Evolutionary conservation across 2,329 filamentous ascomycete genomes (phyloP), one percentile per base, ranked within the genome.

Genomic region (Cercospora sojina): DNA sequence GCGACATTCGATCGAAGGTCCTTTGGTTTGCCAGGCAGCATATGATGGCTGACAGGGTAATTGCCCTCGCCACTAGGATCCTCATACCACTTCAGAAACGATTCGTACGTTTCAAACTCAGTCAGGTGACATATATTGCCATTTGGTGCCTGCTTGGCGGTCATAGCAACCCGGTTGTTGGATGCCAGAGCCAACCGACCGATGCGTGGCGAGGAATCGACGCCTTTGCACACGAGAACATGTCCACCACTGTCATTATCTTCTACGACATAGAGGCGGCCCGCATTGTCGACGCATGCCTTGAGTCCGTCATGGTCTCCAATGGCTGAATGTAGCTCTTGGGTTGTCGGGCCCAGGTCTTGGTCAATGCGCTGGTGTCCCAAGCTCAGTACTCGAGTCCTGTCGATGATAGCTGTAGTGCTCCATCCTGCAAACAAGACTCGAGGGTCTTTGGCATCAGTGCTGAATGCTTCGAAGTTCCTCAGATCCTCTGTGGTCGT

Each of bases 1-100:
- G 76, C 79, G n/a, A 73, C 74, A 59, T 77, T 78, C 0, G 79
- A 79, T 10, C 77, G 67, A 20, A 78, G 67, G 49, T 77, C 73
- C 51, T 70, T 73, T 5, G 74, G 66, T 10, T 70, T 67, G 10
- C 74, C 75, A n/a, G 71, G 71, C 8, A 78, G 61, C 67, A 73
- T 74, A 64, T 68, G 71, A 27, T 74, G 71, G 25, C 64, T 59
- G 5, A 59, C 62, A 3, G 74, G 71, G 32, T 74, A 69, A 16
- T 71, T 70, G 7, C 67, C 63, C 12, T 64, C 64, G 18, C 67
- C 67, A 25, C 70, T 70, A 5, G 74, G 72, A 60, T 74, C 67
- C 10, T 56, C 16, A 47, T 74, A 75, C 75, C 75, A 78, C 16
- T 32, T 43, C 8, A 64, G 29, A 60, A 78, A 76, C 2, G 51